Percentiles rank a stretch among this genome's conserved stretches.
Conservation (phyloP, 345 rosid species). For the Mallotus nudiflorus region DNA sequence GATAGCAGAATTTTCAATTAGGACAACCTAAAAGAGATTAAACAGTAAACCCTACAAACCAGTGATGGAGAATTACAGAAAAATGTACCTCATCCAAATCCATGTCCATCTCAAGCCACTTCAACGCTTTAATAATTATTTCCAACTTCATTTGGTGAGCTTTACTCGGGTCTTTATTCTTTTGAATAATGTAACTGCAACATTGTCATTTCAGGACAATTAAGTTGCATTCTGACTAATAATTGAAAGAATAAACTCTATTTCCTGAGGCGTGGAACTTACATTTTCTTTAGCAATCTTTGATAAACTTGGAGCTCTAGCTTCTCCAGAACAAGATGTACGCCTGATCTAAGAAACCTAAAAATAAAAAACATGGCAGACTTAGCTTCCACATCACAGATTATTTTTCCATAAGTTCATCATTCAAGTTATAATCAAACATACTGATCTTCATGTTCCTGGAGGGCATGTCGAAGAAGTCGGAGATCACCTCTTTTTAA, state of each 20-base stretch:
- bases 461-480: constrained; percentile 82
- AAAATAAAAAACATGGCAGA: not conserved
- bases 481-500: constrained; percentile 82
- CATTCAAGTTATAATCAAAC: constrained; percentile 20
- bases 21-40: not conserved
- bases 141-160: constrained; percentile 97
- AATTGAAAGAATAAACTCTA: not conserved
- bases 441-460: constrained; percentile 84
- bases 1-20: not conserved
- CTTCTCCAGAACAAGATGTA: constrained; percentile 93
- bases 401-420: not conserved
- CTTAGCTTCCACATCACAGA: not conserved
- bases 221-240: not conserved
- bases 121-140: constrained; percentile 78
- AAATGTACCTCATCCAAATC: constrained; percentile 81
- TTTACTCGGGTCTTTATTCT: constrained; percentile 77
- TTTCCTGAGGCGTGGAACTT: constrained; percentile 19
- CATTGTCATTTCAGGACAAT: not conserved
- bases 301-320: constrained; percentile 98
- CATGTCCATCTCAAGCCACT: constrained; percentile 93
- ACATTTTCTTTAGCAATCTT: constrained; percentile 92
- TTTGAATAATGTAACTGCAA: constrained; percentile 79
- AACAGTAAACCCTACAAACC: not conserved
- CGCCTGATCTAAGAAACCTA: constrained; percentile 94
- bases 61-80: not conserved